Base-by-base conservation (phyloP, 495 filamentous ascomycete species). In the Aspergillus leporis region DNA sequence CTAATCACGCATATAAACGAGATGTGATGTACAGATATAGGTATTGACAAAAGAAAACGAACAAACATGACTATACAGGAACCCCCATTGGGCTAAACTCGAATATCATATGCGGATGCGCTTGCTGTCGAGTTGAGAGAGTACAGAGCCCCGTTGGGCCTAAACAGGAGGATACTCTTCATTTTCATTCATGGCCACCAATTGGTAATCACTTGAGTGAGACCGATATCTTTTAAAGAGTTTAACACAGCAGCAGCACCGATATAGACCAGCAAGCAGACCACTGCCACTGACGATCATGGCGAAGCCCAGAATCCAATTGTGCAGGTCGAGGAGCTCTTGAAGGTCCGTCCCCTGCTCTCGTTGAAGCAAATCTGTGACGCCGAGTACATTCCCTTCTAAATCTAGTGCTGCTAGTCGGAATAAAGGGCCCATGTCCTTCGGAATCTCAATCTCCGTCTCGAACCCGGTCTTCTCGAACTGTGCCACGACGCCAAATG, bases 401-500 rank as follows among this genome's bases (percentile, higher is more conserved):
- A 23, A 18, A 49, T 71, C 66, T 28, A 71, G 36, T 10, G 62
- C 69, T 4, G 61, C 64, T 14, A 71, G 14, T 5, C 66, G 64
- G 40, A 69, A 64, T 18, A 63, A 10, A 2, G 53, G 58, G 4
- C 32, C 46, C 3, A 64, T 28, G 10, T 65, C 54, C 12, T 58
- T 54, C 5, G 62, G 64, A 10, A 69, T 45, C 8, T 51, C 25
- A 6, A 71, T 59, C 22, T 59, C 58, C 22, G 69, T 71, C 45
- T 69, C 66, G 32, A 69, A 71, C 0, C 69, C 62, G n/a, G 56
- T 48, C 25, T 65, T 67, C 19, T 38, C 30, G n/a, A 60, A 58
- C 16, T 60, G 49, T 4, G 51, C 51, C 4, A 63, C 18, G 14
- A 49, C 14, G 7, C 28, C 47, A n/a, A 61, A 63, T 10, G 55